A percentile compares a stretch with the other conserved stretches of the same genome.
Conservation (phyloP, 805 yeast species). For the Tetrapisispora nanseiensis region DNA sequence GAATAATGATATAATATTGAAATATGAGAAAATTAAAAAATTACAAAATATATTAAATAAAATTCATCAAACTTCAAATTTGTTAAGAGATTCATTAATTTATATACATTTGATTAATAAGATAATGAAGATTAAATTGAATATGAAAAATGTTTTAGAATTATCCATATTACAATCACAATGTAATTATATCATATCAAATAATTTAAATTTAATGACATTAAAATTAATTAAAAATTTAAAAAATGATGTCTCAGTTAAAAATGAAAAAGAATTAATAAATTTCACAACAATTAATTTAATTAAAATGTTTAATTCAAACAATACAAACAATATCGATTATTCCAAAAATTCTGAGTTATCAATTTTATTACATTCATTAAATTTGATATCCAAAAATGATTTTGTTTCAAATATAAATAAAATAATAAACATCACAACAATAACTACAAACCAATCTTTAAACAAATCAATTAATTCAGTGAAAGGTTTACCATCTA, state of each 20-base stretch:
- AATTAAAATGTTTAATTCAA: slow-evolving; percentile 9
- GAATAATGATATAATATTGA: slow-evolving; percentile 21
- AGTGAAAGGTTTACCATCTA: slow-evolving; percentile 17
- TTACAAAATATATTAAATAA: slow-evolving; percentile 25
- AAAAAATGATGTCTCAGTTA: slow-evolving; percentile 12
- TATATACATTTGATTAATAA: slow-evolving; percentile 21
- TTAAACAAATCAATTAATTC: slow-evolving; percentile 24
- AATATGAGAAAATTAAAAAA: slow-evolving; percentile 23
- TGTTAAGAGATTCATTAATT: slow-evolving; percentile 23
- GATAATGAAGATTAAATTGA: slow-evolving; percentile 9
- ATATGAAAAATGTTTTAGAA: slow-evolving; percentile 2
- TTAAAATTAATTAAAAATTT: slow-evolving; percentile 20
- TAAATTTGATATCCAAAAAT: slow-evolving; percentile 15
- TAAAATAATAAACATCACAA: slow-evolving; percentile 17
- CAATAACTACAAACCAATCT: slow-evolving; percentile 12
- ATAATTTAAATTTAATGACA: slow-evolving; percentile 21
- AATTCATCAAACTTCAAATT: slow-evolving; percentile 26
- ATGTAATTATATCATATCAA: slow-evolving; percentile 15
- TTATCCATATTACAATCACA: slow-evolving; percentile 22
- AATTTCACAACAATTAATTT: slow-evolving; percentile 11
- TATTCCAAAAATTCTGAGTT: slow-evolving; percentile 3
- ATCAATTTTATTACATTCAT: slow-evolving; percentile 8
- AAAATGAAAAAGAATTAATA: slow-evolving; percentile 17
- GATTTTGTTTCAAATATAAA: slow-evolving; percentile 18
- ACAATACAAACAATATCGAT: not conserved